Percentiles rank a stretch among this genome's conserved stretches.
These are phyloP conservation scores for Exophiala bonariae DNA, from an alignment of 2,329 filamentous ascomycete genomes.

Conservation along the genomic window DNA sequence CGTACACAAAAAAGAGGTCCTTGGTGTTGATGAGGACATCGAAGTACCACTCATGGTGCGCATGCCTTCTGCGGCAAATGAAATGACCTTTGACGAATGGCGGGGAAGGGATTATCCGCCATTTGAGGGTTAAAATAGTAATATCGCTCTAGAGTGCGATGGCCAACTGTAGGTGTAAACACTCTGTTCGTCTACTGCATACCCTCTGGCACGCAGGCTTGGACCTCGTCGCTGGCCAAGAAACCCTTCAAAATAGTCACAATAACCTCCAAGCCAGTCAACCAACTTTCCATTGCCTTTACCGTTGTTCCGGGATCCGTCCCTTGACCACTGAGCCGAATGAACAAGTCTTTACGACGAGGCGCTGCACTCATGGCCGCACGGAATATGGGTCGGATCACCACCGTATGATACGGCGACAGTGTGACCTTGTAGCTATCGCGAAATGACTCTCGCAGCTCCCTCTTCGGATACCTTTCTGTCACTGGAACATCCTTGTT, in stretches of 20 bases:
- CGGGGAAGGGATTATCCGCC: conserved; percentile 9
- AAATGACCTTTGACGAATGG: conserved; percentile 40
- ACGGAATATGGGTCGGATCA: conserved; percentile 13
- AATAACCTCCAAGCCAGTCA: conserved; percentile 7
- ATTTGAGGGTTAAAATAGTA: neutral
- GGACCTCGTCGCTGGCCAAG: conserved; percentile 6
- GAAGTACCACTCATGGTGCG: conserved; percentile 45
- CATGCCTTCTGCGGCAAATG: conserved; percentile 38
- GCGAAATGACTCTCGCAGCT: neutral
- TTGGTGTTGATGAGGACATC: conserved; percentile 38
- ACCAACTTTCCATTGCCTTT: conserved; percentile 7
- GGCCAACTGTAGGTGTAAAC: neutral
- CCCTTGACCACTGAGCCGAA: conserved; percentile 5
- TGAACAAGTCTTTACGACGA: conserved; percentile 8
- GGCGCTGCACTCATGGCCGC: conserved; percentile 13
- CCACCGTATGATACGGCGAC: conserved; percentile 4
- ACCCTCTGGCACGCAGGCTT: no score
- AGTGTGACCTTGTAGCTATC: conserved; percentile 12
- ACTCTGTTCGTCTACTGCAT: no score
- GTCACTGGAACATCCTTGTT: conserved; percentile 58
- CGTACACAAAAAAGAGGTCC: conserved; percentile 39
- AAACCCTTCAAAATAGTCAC: conserved; percentile 14
- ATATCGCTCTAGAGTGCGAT: neutral
- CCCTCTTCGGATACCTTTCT: no score
- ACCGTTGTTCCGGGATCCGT: conserved; percentile 4